Base-by-base conservation (phyloP, 371 early-diverging fungal genomes). In the Syncephalis fuscata region DNA sequence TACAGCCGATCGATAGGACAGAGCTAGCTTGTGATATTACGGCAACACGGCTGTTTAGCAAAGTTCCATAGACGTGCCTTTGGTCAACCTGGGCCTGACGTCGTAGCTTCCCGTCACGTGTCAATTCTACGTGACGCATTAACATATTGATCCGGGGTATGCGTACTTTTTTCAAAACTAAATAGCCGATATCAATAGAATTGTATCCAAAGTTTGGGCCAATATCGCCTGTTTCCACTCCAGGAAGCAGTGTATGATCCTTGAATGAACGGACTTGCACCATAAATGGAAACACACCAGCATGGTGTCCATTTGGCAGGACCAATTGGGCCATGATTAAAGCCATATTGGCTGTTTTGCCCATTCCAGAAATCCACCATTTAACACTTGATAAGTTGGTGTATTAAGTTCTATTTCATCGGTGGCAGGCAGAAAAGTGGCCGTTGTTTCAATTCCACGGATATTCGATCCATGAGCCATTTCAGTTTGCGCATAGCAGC, bases 351-450 rank as follows among this genome's bases (percentile, higher is more conserved):
- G 89, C 88, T 26, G 80, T 75, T 51, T 87, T 82, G 71, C 85
- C 86, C 0, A 82, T 67, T 27, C 91, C 89, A 51, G 93, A 93
- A 55, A 92, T 90, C 95, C 95, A 94, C 93, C 92, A 92, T 70
- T 88, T 93, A 49, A 92, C 86, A 24, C 92, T 81, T 10, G 91
- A 87, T 27, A 92, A 54, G 7, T 74, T 14, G 92, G 92, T 4
- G 92, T 87, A 62, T 92, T 88, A 49, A 94, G 82, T 50, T 87
- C 63, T 52, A 84, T 92, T 60, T 87, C 81, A 55, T 89, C 87
- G 1, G 84, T 58, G 20, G 71, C 73, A 50, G 77, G 78, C 55
- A 86, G 84, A 61, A 81, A 87, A 9, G 88, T 92, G 17, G 94
- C 93, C 2, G 86, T 88, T 11, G 95, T 94, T 59, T 92, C 92